These are phyloP conservation scores for Eustoma russellianum DNA, from an alignment of 257 asterid genomes.

Conservation along the genomic window DNA sequence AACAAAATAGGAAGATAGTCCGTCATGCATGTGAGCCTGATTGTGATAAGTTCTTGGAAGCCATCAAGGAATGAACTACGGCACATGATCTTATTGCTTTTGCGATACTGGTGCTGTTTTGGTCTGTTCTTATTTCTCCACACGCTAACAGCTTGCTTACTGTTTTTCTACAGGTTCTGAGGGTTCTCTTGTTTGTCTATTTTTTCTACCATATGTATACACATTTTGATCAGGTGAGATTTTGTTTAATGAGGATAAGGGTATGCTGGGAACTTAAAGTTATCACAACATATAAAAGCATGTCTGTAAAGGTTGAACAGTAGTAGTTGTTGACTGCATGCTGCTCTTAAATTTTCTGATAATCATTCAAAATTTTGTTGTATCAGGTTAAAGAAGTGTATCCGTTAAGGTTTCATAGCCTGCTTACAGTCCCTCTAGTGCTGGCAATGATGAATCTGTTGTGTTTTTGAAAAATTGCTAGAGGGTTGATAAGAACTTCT, in stretches of 20 bases:
- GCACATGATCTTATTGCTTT: no score
- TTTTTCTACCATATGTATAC: conserved; percentile 64
- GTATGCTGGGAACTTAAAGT: no score
- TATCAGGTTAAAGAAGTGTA: conserved; percentile 57
- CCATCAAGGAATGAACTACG: no score
- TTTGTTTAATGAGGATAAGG: neutral
- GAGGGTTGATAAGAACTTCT: conserved; percentile 69
- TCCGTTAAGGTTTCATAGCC: conserved; percentile 62
- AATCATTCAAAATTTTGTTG: conserved; percentile 2
- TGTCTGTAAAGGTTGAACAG: no score
- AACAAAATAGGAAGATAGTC: no score
- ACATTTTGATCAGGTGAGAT: conserved; percentile 79
- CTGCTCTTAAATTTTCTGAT: no score
- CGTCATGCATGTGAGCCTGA: no score
- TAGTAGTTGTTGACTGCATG: no score
- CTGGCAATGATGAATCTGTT: conserved; percentile 50
- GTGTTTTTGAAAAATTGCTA: conserved; percentile 84
- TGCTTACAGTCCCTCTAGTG: conserved; percentile 51
- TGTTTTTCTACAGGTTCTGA: conserved; percentile 54
- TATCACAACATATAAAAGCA: no score
- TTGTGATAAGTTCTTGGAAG: no score
- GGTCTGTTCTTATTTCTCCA: no score
- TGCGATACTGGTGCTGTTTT: no score
- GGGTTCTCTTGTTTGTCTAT: conserved; percentile 60
- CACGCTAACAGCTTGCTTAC: neutral